Evolutionary conservation across 2,329 filamentous ascomycete genomes (phyloP), one percentile per base, ranked within the genome.

Genomic region (Penicillium digitatum): DNA sequence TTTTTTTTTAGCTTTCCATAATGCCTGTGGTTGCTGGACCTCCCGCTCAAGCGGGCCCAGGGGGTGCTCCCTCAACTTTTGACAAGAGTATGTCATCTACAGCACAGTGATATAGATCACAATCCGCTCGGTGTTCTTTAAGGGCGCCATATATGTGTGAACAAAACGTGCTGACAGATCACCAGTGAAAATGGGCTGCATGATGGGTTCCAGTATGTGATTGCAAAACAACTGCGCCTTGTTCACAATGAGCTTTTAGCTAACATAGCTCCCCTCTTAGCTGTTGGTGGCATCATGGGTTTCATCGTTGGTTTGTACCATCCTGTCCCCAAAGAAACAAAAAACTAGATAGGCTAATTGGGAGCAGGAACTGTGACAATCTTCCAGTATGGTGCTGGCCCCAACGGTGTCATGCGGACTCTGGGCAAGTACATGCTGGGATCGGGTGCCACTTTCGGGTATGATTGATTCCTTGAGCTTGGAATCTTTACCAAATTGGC

Each of bases 391-490:
- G 94, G 94, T 55, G 90, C 93, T 50, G 94, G 94, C 22, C 85
- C 90, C 9, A 95, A 96, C 67, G 94, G 94, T 52, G 89, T 97
- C 70, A 90, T 96, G 83, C 82, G 94, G 68, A 96, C 92, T 31
- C 78, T 99, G 47, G 93, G 94, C 59, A 94, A 97, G 75, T 97
- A 95, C 74, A 99, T 99, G 94, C 77, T 90, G 32, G 92, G 90
- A 42, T 97, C 93, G 26, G 92, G 92, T 38, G 90, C 91, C 44
- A 97, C 93, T 10, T 99, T 99, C 74, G 94, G 93, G 93, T 96
- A 83, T 60, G 82, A 66, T 49, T 31, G 31, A 35, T 9, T 48
- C 47, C 20, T 20, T 49, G n/a, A 14, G 38, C 12, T 47, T 40
- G 14, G 48, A 14, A 18, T 27, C 54, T 20, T 10, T 52, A 26